Conservation (phyloP, 2,329 filamentous ascomycete species). For the Thermoascus crustaceus region DNA sequence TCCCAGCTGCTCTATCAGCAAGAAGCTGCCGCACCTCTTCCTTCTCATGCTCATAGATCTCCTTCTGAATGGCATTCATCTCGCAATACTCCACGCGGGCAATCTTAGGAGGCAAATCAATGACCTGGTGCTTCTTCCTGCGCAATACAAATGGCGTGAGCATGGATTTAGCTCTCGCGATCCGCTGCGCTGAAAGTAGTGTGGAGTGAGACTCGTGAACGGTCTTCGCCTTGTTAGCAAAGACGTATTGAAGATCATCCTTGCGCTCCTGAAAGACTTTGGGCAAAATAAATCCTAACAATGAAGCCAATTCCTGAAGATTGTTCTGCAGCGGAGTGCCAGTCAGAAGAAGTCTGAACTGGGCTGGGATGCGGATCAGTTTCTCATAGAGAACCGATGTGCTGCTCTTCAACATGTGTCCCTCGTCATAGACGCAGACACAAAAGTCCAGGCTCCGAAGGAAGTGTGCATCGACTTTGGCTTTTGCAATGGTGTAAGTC, state of each 20-base stretch:
- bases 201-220: conserved; percentile 65
- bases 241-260: conserved; percentile 75
- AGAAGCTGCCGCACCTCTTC: conserved; percentile 53
- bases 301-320: conserved; percentile 78
- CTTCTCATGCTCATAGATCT: conserved; percentile 65
- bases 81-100: conserved; percentile 72
- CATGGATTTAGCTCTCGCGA: conserved; percentile 79
- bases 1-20: conserved; percentile 49
- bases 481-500: conserved; percentile 60
- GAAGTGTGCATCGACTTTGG: conserved; percentile 55
- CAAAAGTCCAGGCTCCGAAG: conserved; percentile 52
- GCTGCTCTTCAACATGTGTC: conserved; percentile 85
- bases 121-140: conserved; percentile 84
- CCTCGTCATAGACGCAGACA: conserved; percentile 78
- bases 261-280: conserved; percentile 68
- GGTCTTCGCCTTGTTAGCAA: conserved; percentile 83
- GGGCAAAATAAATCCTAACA: conserved; percentile 92
- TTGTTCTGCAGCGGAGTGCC: conserved; percentile 97
- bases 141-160: conserved; percentile 92
- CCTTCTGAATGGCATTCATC: conserved; percentile 62
- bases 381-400: conserved; percentile 73
- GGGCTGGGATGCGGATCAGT: conserved; percentile 65
- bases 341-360: conserved; percentile 79
- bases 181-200: conserved; percentile 77
- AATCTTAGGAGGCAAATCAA: conserved; percentile 76